These are phyloP conservation scores for Penicillium sp. DNA, from an alignment of 2,329 filamentous ascomycete genomes.

Conservation along the genomic window DNA sequence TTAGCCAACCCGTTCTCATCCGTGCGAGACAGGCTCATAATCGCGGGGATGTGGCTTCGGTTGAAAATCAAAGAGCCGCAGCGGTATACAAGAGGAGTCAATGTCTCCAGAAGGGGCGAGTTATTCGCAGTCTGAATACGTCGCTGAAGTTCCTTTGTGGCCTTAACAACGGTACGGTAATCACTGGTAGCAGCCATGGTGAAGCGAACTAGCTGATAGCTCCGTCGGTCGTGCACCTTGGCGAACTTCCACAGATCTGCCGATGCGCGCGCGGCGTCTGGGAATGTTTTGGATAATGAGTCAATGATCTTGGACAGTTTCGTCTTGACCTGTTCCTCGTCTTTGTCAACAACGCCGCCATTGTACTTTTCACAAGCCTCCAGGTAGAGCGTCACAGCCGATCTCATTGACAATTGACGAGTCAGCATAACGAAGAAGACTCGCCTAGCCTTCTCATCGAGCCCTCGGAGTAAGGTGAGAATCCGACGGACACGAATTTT, in stretches of 20 bases:
- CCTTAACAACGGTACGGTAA: constrained; percentile 84
- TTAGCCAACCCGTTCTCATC: constrained; percentile 73
- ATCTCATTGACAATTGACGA: constrained; percentile 70
- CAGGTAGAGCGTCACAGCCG: constrained; percentile 71
- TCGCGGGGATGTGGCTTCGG: constrained; percentile 83
- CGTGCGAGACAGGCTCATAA: constrained; percentile 81
- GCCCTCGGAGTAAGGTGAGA: constrained; percentile 71
- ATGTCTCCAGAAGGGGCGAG: constrained; percentile 67
- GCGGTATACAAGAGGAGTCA: constrained; percentile 78
- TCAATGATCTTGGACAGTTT: constrained; percentile 70
- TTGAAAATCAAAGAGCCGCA: constrained; percentile 86
- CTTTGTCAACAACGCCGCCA: constrained; percentile 70
- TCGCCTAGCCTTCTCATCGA: constrained; percentile 73
- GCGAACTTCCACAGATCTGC: constrained; percentile 86
- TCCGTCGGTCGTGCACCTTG: constrained; percentile 82
- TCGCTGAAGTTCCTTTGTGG: constrained; percentile 84
- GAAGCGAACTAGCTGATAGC: constrained; percentile 84
- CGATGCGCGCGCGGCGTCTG: constrained; percentile 67
- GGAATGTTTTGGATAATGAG: constrained; percentile 69
- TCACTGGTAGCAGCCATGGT: constrained; percentile 81
- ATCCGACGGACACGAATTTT: constrained; percentile 80
- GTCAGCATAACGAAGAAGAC: constrained; percentile 85
- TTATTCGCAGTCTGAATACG: constrained; percentile 65
- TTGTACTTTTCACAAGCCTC: constrained; percentile 86
- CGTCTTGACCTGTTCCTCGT: constrained; percentile 62